Conservation (phyloP, 1,284 basidiomycete species). For the Trichosporon inkin region DNA sequence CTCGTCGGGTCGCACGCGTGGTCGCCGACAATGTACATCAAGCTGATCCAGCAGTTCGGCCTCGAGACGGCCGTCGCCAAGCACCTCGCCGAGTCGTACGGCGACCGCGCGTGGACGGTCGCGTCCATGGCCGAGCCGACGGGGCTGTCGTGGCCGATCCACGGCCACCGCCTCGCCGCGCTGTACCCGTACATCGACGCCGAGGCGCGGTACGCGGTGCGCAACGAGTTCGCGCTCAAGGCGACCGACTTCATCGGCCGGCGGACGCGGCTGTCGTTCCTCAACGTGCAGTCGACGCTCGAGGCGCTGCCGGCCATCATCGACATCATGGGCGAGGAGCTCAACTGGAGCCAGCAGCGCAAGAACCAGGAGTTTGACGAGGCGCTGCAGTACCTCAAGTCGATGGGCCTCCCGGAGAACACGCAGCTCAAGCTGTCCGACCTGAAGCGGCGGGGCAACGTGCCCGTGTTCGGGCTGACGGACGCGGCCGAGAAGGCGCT, state of each 20-base stretch:
- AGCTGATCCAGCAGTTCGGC: slow-evolving; percentile 85
- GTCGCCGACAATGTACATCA: slow-evolving; percentile 95
- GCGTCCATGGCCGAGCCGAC: slow-evolving; percentile 76
- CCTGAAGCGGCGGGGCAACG: slow-evolving; percentile 36
- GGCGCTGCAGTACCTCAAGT: slow-evolving; percentile 63
- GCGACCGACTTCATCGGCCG: slow-evolving; percentile 90
- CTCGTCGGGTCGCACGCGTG: slow-evolving; percentile 92
- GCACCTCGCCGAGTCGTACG: slow-evolving; percentile 83
- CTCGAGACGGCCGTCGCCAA: slow-evolving; percentile 88
- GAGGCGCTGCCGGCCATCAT: slow-evolving; percentile 80
- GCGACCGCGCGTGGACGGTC: slow-evolving; percentile 94
- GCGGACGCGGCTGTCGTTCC: slow-evolving; percentile 84
- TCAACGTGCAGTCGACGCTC: slow-evolving; percentile 83
- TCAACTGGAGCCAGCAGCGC: slow-evolving; percentile 66
- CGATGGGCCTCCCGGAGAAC: slow-evolving; percentile 68
- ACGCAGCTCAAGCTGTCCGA: slow-evolving; percentile 44
- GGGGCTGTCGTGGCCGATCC: slow-evolving; percentile 66
- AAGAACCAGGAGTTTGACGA: slow-evolving; percentile 61
- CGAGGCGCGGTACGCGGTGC: slow-evolving; percentile 85
- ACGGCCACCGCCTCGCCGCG: slow-evolving; percentile 70
- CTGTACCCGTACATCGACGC: slow-evolving; percentile 90
- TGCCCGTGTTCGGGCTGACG: slow-evolving; percentile 37
- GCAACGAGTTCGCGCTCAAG: slow-evolving; percentile 85
- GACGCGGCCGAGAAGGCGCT: slow-evolving; percentile 45
- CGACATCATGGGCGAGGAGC: slow-evolving; percentile 84